Percentiles rank a stretch among this genome's conserved stretches.
These are phyloP conservation scores for Macadamia integrifolia DNA, from an alignment of 164 flowering plant genomes.

Conservation along the genomic window DNA sequence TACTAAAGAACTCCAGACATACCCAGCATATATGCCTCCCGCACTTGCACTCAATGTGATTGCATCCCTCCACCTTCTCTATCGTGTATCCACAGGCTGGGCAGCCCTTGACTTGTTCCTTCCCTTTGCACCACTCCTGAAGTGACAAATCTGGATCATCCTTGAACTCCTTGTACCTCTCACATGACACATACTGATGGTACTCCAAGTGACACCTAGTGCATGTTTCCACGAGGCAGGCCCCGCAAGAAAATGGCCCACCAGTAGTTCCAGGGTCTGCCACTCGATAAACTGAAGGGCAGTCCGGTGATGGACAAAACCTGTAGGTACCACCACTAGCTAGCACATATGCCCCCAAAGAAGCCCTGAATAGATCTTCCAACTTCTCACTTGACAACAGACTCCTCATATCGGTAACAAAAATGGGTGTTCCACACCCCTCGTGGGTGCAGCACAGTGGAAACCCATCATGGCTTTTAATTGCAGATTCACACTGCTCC, in stretches of 20 bases:
- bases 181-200: conserved; percentile 73
- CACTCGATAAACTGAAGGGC: conserved; percentile 72
- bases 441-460: conserved; percentile 58
- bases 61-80: conserved; percentile 75
- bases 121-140: conserved; percentile 55
- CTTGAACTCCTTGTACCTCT: conserved; percentile 63
- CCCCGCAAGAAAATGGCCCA: conserved; percentile 70
- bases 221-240: conserved; percentile 79
- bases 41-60: conserved; percentile 63
- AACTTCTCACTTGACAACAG: conserved; percentile 53
- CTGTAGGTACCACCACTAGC: conserved; percentile 57
- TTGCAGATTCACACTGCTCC: conserved; percentile 84
- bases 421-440: conserved; percentile 49
- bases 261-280: conserved; percentile 29
- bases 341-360: conserved; percentile 66
- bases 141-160: conserved; percentile 80
- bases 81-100: conserved; percentile 48
- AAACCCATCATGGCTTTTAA: conserved; percentile 54
- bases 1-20: conserved; percentile 37
- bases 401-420: conserved; percentile 52
- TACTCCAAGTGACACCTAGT: conserved; percentile 78
- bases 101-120: conserved; percentile 57
- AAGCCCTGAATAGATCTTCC: conserved; percentile 78
- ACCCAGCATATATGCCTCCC: conserved; percentile 73
- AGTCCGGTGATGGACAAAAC: conserved; percentile 95